A percentile compares a stretch with the other conserved stretches of the same genome.
Conservation (phyloP, 2,329 filamentous ascomycete genomes). For the Aureobasidium sp. region DNA sequence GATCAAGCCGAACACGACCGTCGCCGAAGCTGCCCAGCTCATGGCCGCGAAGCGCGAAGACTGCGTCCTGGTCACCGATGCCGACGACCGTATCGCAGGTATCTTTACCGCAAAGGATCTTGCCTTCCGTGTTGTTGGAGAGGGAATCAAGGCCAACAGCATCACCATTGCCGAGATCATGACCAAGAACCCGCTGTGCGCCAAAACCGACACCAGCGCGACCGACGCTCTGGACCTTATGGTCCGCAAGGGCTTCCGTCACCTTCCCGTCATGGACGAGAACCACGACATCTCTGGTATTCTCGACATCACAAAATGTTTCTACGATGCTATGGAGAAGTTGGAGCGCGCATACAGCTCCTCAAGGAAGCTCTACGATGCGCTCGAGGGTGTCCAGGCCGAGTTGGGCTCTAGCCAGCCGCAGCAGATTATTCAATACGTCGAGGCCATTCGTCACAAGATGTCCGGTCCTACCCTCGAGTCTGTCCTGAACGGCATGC, state of each 20-base stretch:
- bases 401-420: slow-evolving; percentile 93
- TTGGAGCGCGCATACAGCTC: slow-evolving; percentile 95
- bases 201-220: slow-evolving; percentile 93
- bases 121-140: slow-evolving; percentile 91
- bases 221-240: slow-evolving; percentile 96
- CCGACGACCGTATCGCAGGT: slow-evolving; percentile 94
- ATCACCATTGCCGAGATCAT: slow-evolving; percentile 97
- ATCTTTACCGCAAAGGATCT: slow-evolving; percentile 99
- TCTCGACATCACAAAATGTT: slow-evolving; percentile 97
- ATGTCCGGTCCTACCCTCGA: slow-evolving; percentile 98
- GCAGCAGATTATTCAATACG: slow-evolving; percentile 98
- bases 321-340: slow-evolving; percentile 99
- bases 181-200: slow-evolving; percentile 98
- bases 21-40: slow-evolving; percentile 91
- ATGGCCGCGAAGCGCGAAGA: slow-evolving; percentile 99
- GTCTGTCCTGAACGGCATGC: slow-evolving; percentile 83
- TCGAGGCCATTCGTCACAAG: slow-evolving; percentile 87
- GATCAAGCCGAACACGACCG: slow-evolving; percentile 91
- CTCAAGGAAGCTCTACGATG: slow-evolving; percentile 96
- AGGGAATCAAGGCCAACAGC: slow-evolving; percentile 78
- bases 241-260: slow-evolving; percentile 96
- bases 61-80: slow-evolving; percentile 94
- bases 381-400: slow-evolving; percentile 93
- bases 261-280: slow-evolving; percentile 98
- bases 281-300: slow-evolving; percentile 99